phyloP scores from a whole-genome alignment of 495 filamentous ascomycete genomes.

The Usnea hakonensis region DNA sequence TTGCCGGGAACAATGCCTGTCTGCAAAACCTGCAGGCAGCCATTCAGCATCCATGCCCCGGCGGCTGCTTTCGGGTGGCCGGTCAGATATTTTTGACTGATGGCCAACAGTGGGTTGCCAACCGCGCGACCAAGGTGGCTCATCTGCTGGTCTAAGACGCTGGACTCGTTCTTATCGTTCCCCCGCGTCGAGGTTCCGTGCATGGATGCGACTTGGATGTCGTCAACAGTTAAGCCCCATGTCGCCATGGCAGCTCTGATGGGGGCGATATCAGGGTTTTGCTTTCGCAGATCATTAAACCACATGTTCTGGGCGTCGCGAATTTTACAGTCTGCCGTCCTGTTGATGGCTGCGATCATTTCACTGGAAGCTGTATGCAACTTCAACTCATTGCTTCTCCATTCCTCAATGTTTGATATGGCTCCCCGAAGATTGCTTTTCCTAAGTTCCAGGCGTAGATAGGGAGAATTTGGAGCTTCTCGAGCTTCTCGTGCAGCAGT shows the following conservation, averaged over 20 bases:
- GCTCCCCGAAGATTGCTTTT: background rate
- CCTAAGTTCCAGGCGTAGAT: conserved; percentile 5
- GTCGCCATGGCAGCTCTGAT: conserved; percentile 19
- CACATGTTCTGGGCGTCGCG: background rate
- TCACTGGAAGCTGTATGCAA: no score
- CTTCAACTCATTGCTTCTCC: background rate
- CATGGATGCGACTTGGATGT: conserved; percentile 21
- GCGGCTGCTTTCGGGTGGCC: conserved; percentile 29
- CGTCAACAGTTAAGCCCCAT: conserved; percentile 23
- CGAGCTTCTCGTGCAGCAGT: conserved; percentile 15
- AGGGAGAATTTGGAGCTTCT: conserved; percentile 18
- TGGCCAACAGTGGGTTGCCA: conserved; percentile 16
- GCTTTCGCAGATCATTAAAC: background rate
- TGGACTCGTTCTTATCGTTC: conserved; percentile 25
- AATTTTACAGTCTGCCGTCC: no score
- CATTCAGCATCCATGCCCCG: conserved; percentile 29
- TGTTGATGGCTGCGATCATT: no score
- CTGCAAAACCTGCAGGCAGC: conserved; percentile 21
- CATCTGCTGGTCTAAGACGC: conserved; percentile 7
- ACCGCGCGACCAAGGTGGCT: conserved; percentile 18
- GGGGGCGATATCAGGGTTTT: conserved; percentile 17
- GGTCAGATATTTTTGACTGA: conserved; percentile 26
- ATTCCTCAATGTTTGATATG: background rate
- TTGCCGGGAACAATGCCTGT: conserved; percentile 25
- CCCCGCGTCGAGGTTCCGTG: conserved; percentile 25